Percentiles rank a stretch among this genome's conserved stretches.
Evolutionary conservation across 257 asterid species (phyloP).

Genomic region (Gynochthodes officinalis): DNA sequence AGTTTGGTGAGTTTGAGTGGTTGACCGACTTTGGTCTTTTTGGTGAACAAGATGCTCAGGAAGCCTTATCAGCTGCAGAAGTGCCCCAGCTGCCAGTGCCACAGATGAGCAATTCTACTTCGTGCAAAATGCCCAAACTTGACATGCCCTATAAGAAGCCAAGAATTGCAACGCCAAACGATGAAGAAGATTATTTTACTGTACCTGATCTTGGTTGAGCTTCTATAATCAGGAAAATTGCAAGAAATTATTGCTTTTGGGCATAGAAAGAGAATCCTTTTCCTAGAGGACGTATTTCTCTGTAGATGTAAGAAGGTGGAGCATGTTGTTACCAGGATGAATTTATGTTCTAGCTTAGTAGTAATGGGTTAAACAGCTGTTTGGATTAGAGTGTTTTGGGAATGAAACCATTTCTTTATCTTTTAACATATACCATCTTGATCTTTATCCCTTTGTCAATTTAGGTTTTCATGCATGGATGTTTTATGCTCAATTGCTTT

Average conservation of each 20-base stretch:
- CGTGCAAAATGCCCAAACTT: slow-evolving; percentile 36
- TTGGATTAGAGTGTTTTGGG: slow-evolving; percentile 8
- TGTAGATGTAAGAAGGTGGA: slow-evolving; percentile 14
- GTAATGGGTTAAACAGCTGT: not conserved
- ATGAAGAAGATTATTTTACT: slow-evolving; percentile 69
- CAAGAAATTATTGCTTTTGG: not conserved
- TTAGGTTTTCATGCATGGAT: not conserved
- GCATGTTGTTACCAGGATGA: not conserved
- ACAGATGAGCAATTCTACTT: slow-evolving; percentile 37
- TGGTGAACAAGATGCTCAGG: slow-evolving; percentile 48
- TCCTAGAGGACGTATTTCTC: not conserved
- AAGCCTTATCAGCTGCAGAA: slow-evolving; percentile 67
- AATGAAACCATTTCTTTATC: not conserved
- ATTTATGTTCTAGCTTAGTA: not conserved
- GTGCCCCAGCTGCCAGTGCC: slow-evolving; percentile 71
- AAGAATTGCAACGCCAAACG: slow-evolving; percentile 56
- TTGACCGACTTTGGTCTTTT: slow-evolving; percentile 55
- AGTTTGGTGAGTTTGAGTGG: slow-evolving; percentile 80
- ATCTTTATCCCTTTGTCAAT: not conserved
- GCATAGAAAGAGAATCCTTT: not conserved
- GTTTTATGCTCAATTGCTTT: no score
- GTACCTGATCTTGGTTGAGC: slow-evolving; percentile 93
- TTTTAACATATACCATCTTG: not conserved
- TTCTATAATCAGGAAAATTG: not conserved
- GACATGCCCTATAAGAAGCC: slow-evolving; percentile 66